Evolutionary conservation across 352 stramenopile genomes (phyloP), one percentile per base, ranked within the genome.

Genomic region (Phytophthora tentaculata): DNA sequence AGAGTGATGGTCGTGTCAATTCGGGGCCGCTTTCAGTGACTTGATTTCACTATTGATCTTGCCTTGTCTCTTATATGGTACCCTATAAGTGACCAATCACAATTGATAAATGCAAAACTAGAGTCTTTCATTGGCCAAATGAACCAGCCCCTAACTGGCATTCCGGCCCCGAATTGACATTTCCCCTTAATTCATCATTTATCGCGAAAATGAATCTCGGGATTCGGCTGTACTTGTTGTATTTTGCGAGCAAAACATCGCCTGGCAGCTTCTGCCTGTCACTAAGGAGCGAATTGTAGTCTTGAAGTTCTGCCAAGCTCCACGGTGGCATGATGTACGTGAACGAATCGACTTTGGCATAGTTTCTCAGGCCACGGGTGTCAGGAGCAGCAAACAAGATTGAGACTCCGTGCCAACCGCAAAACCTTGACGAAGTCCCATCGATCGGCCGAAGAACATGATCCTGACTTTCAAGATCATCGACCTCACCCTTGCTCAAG

Each of bases 161-260:
- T n/a, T n/a, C n/a, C n/a, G n/a, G n/a, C n/a, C n/a, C n/a, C n/a
- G n/a, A n/a, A n/a, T n/a, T n/a, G n/a, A n/a, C n/a, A n/a, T n/a
- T n/a, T n/a, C n/a, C n/a, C n/a, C n/a, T n/a, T n/a, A n/a, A n/a
- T n/a, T n/a, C n/a, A n/a, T n/a, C n/a, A n/a, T n/a, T 57, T 32
- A 3, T 32, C 28, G 28, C 4, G n/a, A 58, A 58, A 22, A 58
- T 37, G 6, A 37, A 48, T 16, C 52, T 32, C n/a, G 74, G 51
- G 57, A 86, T 74, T 61, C 51, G 65, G 9, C 50, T 87, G 6
- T 81, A 92, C 13, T 81, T 74, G 12, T 61, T 95, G 24, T 70
- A 95, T 44, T 76, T 93, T 14, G 83, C 5, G 13, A 14, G 6
- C 13, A 74, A 92, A 14, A 91, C 72, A 24, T 79, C 48, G 6